phyloP scores from a whole-genome alignment of 805 yeast species.

The Jamesozyma lodderae region DNA sequence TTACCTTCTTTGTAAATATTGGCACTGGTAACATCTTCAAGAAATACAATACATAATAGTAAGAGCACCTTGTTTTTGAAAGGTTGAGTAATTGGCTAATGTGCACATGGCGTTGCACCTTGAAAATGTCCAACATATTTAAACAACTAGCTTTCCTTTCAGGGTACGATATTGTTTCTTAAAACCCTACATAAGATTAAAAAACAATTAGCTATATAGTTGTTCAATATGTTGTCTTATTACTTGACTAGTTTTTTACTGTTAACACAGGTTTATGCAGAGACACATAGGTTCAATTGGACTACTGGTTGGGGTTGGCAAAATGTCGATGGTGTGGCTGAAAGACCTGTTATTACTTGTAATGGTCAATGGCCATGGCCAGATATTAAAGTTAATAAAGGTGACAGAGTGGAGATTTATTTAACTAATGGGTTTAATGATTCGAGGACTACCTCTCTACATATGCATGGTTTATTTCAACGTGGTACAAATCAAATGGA shows the following conservation, averaged over 20 bases:
- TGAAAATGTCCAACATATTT: too few relatives aligned
- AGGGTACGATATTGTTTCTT: too few relatives aligned
- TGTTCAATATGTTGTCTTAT: too few relatives aligned
- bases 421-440: conserved; percentile 65
- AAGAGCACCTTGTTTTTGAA: too few relatives aligned
- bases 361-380: conserved; percentile 75
- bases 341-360: conserved; percentile 37
- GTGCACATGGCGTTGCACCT: too few relatives aligned
- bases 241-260: not conserved
- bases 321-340: conserved; percentile 34
- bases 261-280: conserved; percentile 8
- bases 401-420: conserved; percentile 67
- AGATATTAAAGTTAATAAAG: conserved; percentile 60
- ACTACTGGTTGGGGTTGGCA: conserved; percentile 50
- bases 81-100: too few relatives aligned
- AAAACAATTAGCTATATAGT: too few relatives aligned
- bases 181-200: too few relatives aligned
- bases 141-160: too few relatives aligned
- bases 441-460: conserved; percentile 62
- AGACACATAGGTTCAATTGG: conserved; percentile 55
- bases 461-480: conserved; percentile 87
- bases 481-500: conserved; percentile 71
- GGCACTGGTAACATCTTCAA: too few relatives aligned
- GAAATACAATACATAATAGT: too few relatives aligned
- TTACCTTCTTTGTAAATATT: too few relatives aligned